Evolutionary conservation across 495 filamentous ascomycete species (phyloP), one percentile per base, ranked within the genome.

Genomic region (Xylaria curta): DNA sequence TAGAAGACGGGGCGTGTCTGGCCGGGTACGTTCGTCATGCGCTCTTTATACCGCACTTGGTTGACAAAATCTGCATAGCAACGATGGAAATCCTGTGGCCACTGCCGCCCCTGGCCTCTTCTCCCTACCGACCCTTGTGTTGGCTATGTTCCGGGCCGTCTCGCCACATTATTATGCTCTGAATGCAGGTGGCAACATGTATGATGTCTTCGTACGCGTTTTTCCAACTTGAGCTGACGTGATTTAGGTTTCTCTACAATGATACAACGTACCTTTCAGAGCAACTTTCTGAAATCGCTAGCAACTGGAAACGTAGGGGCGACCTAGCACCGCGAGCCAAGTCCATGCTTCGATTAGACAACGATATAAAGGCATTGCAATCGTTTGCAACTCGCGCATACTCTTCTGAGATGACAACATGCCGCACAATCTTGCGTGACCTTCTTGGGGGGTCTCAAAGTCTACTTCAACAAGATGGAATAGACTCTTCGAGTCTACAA

Each of bases 141-240:
- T 99, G 28, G 93, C 95, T 33, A 93, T 97, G 89, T 98, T 95
- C 81, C 91, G 97, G 61, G 94, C 96, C 15, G 90, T 93, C 2
- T 92, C 94, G 5, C 89, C 94, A 4, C 89, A 90, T 12, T 93
- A 93, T 78, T 99, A 99, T 80, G 79, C 85, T 0, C 74, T 86
- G 26, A 84, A 90, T 47, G 80, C 82, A 24, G 88, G 90, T 33
- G 94, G 94, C 5, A 93, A 92, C 75, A 96, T 97, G 93, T 87
- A 81, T 75, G 84, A 19, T 12, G 33, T 6, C 28, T 6, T 64
- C 36, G 47, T 38, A 19, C 19, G 38, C 49, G 9, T 19, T 15
- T 69, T 10, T 42, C 9, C 3, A 19, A 17, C 12, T 28, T 12
- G 21, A 47, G 62, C 75, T 74, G 75, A 75, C 77, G 38, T 70